Evolutionary conservation across 1,284 basidiomycete genomes (phyloP).

Genomic region (Apiotrichum veenhuisii): DNA sequence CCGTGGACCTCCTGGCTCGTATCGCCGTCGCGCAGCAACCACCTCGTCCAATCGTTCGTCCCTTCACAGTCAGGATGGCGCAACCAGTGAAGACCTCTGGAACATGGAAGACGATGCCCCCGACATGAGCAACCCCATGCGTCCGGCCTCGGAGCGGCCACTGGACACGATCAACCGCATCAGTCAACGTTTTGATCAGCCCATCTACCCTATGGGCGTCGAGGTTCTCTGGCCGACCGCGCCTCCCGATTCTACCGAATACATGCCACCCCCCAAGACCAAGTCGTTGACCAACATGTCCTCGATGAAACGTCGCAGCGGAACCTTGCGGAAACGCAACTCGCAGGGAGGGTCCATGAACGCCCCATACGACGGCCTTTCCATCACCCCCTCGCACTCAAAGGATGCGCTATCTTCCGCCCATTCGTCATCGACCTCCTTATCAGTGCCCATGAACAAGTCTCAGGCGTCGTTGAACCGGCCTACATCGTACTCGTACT

Average conservation of each 20-base stretch:
- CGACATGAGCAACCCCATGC: slow-evolving; percentile 47
- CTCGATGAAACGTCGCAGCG: slow-evolving; percentile 16
- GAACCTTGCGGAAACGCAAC: slow-evolving; percentile 15
- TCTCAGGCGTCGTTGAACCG: slow-evolving; percentile 25
- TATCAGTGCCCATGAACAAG: slow-evolving; percentile 40
- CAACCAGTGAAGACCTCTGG: slow-evolving; percentile 45
- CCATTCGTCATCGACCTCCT: slow-evolving; percentile 40
- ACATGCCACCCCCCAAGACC: slow-evolving; percentile 24
- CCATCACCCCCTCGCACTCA: not conserved
- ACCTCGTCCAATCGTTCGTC: slow-evolving; percentile 33
- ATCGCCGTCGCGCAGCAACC: slow-evolving; percentile 12
- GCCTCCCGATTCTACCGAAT: slow-evolving; percentile 22
- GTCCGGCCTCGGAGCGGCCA: slow-evolving; percentile 40
- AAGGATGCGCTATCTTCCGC: slow-evolving; percentile 30
- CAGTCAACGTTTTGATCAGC: slow-evolving; percentile 28
- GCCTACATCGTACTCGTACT: slow-evolving; percentile 39
- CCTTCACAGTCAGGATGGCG: slow-evolving; percentile 27
- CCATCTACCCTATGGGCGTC: slow-evolving; percentile 20
- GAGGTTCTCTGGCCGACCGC: slow-evolving; percentile 32
- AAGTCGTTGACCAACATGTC: slow-evolving; percentile 38
- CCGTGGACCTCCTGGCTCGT: slow-evolving; percentile 3
- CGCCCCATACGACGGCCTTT: not conserved
- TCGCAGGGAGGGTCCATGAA: slow-evolving; percentile 21
- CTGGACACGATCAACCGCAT: slow-evolving; percentile 44
- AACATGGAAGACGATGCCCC: slow-evolving; percentile 32